Percentiles rank a stretch among this genome's conserved stretches.
Evolutionary conservation across 345 rosid species (phyloP).

Genomic region (Pseudoturritis turrita): DNA sequence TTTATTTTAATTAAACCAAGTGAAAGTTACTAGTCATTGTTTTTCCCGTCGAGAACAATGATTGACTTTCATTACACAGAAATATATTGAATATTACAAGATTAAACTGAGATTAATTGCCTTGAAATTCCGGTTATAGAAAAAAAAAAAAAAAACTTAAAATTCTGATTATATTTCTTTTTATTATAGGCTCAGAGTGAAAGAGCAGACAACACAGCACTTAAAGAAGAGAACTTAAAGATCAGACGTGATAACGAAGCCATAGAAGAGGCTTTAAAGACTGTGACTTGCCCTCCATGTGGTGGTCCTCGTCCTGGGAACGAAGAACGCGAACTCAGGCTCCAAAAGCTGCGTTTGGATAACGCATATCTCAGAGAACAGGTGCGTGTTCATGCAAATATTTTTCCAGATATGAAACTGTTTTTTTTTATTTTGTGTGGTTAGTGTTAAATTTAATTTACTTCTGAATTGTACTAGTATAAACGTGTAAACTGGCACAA

Average conservation of each 20-base stretch:
- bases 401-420: background rate
- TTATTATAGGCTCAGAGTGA: constrained; percentile 48
- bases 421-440: too few relatives aligned
- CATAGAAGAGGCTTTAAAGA: constrained; percentile 51
- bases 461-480: background rate
- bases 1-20: background rate
- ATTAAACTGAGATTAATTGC: background rate
- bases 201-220: constrained; percentile 41
- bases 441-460: background rate
- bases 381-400: constrained; percentile 26
- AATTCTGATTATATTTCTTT: background rate
- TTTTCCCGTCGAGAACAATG: background rate
- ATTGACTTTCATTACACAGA: background rate
- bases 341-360: constrained; percentile 42
- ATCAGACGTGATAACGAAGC: constrained; percentile 50
- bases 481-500: background rate
- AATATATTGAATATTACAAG: background rate
- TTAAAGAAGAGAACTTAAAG: constrained; percentile 53
- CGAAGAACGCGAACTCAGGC: constrained; percentile 35
- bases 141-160: background rate
- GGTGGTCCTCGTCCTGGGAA: constrained; percentile 57
- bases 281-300: constrained; percentile 59
- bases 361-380: constrained; percentile 49
- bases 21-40: background rate
- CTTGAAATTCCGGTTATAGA: background rate